Conservation (phyloP, 345 rosid genomes). For the Brassica carinata region DNA sequence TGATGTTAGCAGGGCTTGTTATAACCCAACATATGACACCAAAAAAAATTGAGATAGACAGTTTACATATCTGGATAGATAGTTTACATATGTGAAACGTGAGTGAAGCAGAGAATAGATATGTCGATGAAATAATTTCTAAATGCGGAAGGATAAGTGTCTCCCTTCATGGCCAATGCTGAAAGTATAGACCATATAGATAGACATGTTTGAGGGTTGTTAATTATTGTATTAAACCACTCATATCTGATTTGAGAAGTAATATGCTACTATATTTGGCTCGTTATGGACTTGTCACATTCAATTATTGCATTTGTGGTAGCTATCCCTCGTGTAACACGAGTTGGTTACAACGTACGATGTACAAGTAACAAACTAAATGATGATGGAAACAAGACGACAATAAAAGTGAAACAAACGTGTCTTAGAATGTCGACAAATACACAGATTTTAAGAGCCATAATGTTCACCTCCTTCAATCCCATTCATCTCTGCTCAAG, state of each 20-base stretch:
- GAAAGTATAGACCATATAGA: no score
- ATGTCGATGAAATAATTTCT: no score
- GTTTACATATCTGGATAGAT: no score
- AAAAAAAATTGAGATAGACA: no score
- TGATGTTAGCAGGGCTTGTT: no score
- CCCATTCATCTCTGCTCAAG: conserved; percentile 1
- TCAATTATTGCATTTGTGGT: not conserved
- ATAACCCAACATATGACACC: no score
- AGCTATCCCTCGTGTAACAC: not conserved
- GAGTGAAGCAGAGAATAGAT: no score
- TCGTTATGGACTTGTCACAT: not conserved
- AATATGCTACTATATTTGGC: not conserved
- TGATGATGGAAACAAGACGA: not conserved
- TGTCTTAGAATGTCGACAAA: conserved; percentile 11
- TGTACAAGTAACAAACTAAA: not conserved
- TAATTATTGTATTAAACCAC: not conserved
- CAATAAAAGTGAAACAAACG: not conserved
- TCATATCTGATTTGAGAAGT: not conserved
- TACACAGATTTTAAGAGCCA: not conserved
- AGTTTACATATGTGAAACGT: no score
- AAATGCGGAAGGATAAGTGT: no score
- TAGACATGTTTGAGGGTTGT: no score
- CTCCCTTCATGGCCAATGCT: no score
- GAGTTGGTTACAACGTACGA: not conserved
- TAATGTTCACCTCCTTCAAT: not conserved